phyloP scores from a whole-genome alignment of 2,329 filamentous ascomycete species.

The Leptographium lundbergii region DNA sequence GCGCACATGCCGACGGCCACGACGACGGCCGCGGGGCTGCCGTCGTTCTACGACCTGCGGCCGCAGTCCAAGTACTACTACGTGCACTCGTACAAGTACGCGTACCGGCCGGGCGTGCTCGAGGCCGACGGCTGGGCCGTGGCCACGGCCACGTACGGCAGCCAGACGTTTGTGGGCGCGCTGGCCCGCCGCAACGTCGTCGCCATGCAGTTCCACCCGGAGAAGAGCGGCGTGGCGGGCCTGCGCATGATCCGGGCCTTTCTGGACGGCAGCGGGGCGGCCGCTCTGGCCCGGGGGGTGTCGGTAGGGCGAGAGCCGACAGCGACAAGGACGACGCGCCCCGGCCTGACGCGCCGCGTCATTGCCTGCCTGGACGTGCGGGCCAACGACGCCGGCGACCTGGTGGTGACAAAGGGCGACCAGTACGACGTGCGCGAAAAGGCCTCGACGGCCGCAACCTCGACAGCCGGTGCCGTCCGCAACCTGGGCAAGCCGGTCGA shows the following conservation, averaged over 20 bases:
- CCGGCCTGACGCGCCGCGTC: conserved; percentile 78
- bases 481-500: conserved; percentile 96
- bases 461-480: conserved; percentile 51
- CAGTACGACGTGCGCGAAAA: conserved; percentile 98
- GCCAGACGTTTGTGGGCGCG: conserved; percentile 83
- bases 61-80: conserved; percentile 95
- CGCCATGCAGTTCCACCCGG: conserved; percentile 92
- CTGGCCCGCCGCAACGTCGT: conserved; percentile 76
- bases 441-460: conserved; percentile 19
- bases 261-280: conserved; percentile 54
- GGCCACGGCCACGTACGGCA: conserved; percentile 79
- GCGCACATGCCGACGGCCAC: conserved; percentile 31
- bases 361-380: conserved; percentile 96
- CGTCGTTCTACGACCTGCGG: conserved; percentile 58
- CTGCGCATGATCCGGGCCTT: conserved; percentile 77
- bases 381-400: conserved; percentile 83
- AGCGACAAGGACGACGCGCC: too few species aligned
- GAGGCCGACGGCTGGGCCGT: conserved; percentile 80
- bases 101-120: conserved; percentile 59
- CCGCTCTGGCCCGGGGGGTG: conserved; percentile 27
- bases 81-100: conserved; percentile 85
- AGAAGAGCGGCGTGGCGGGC: conserved; percentile 89
- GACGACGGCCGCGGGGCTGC: too few species aligned
- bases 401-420: conserved; percentile 96
- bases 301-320: too few species aligned